A percentile compares a stretch with the other conserved stretches of the same genome.
phyloP scores from a whole-genome alignment of 1,284 basidiomycete species.

The Trametes polyzona region DNA sequence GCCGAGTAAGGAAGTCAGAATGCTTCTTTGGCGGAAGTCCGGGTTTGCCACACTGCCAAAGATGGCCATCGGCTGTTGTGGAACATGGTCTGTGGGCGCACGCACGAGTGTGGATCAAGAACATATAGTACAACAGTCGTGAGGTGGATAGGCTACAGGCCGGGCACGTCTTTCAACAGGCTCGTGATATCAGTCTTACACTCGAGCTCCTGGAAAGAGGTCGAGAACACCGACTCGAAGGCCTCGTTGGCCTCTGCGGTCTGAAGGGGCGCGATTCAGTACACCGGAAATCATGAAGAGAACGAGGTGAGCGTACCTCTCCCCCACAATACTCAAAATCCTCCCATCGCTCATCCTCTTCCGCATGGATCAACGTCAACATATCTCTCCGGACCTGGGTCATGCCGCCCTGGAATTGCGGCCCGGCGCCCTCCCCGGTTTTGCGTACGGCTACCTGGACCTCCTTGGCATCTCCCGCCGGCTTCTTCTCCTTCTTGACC shows the following conservation, averaged over 20 bases:
- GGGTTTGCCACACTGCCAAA: neutral
- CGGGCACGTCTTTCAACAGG: conserved; percentile 63
- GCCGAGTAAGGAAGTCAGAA: conserved; percentile 6
- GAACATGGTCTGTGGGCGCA: no score
- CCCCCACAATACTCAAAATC: conserved; percentile 62
- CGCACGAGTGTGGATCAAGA: neutral
- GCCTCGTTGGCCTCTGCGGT: conserved; percentile 55
- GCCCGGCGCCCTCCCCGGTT: conserved; percentile 59
- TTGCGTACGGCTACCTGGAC: conserved; percentile 76
- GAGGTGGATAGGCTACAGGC: conserved; percentile 45
- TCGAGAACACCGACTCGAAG: conserved; percentile 69
- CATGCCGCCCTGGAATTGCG: conserved; percentile 41
- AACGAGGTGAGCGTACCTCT: conserved; percentile 54
- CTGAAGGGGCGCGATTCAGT: conserved; percentile 41
- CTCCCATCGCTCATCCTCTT: conserved; percentile 78
- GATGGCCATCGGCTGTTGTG: no score
- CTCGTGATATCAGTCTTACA: conserved; percentile 64
- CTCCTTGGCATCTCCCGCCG: conserved; percentile 62
- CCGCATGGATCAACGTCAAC: conserved; percentile 66
- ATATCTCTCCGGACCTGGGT: conserved; percentile 64
- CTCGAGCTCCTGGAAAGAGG: conserved; percentile 51
- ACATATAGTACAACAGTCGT: neutral
- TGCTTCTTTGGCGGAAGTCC: conserved; percentile 5
- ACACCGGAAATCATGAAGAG: neutral
- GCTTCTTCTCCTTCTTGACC: conserved; percentile 59